Conservation (phyloP, 1,139 yeast genomes). For the Taiozyma onychis region DNA sequence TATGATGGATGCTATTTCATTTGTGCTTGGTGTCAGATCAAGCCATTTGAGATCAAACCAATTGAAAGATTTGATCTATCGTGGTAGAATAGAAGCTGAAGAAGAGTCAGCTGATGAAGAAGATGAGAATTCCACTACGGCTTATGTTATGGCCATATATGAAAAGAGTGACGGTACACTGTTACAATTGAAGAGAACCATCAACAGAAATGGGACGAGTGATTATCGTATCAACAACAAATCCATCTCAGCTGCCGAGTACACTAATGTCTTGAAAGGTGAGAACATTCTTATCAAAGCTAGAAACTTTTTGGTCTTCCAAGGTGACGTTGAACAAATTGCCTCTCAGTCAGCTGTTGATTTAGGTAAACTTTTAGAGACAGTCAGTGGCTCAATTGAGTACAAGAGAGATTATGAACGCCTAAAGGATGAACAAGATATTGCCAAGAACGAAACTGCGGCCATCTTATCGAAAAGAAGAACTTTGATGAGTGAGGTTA, state of each 20-base stretch:
- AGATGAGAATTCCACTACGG: slow-evolving; percentile 44
- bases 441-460: slow-evolving; percentile 60
- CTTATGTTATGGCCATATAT: slow-evolving; percentile 80
- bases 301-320: slow-evolving; percentile 87
- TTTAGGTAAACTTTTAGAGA: slow-evolving; percentile 69
- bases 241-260: slow-evolving; percentile 59
- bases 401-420: slow-evolving; percentile 62
- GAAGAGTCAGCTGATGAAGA: slow-evolving; percentile 19
- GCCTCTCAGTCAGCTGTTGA: slow-evolving; percentile 85
- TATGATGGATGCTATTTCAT: slow-evolving; percentile 97
- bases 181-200: slow-evolving; percentile 48
- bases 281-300: slow-evolving; percentile 88
- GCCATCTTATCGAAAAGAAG: slow-evolving; percentile 68
- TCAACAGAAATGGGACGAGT: slow-evolving; percentile 53
- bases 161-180: slow-evolving; percentile 54
- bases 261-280: slow-evolving; percentile 58
- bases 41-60: slow-evolving; percentile 71
- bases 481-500: slow-evolving; percentile 68
- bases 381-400: slow-evolving; percentile 77
- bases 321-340: slow-evolving; percentile 93
- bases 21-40: slow-evolving; percentile 84
- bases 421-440: slow-evolving; percentile 59
- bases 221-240: slow-evolving; percentile 65
- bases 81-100: slow-evolving; percentile 44
- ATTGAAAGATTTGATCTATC: slow-evolving; percentile 71